Evolutionary conservation across 129 eudicot genomes (phyloP).

Genomic region (Daucus carota): DH1_v3.0 NC_030382.2:43639501-43640000

Average conservation of each 20-base stretch:
- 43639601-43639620: constrained; percentile 45
- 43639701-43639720: constrained; percentile 47
- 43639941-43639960: constrained; percentile 93
- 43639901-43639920: not conserved
- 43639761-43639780: constrained; percentile 65
- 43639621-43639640: constrained; percentile 60
- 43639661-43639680: constrained; percentile 69
- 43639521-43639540: not conserved
- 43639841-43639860: not conserved
- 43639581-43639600: not conserved
- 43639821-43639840: constrained; percentile 6
- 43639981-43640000: constrained; percentile 61
- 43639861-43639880: not conserved
- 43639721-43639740: constrained; percentile 65
- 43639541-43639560: not conserved
- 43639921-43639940: constrained; percentile 86
- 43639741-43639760: constrained; percentile 72
- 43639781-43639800: constrained; percentile 26
- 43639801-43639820: not conserved
- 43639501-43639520: not conserved
- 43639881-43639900: not conserved
- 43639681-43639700: constrained; percentile 72
- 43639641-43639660: constrained; percentile 82
- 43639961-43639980: constrained; percentile 64
- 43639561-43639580: not conserved